These are phyloP conservation scores for Vavraia culicis DNA, from an alignment of 371 early-diverging fungal species.

Conservation along the genomic window DNA sequence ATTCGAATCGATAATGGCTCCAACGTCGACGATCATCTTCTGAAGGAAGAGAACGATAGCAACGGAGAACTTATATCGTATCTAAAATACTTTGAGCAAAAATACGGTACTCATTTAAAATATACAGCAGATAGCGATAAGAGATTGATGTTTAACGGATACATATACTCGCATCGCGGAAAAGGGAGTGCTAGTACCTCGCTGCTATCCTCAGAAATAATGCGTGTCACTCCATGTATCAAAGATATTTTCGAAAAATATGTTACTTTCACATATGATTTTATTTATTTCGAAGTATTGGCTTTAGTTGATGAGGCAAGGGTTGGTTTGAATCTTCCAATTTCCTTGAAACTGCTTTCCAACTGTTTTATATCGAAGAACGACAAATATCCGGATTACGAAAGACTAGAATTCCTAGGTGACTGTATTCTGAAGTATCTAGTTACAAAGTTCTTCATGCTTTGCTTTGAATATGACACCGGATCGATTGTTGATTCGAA, in stretches of 20 bases:
- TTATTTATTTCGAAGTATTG: slow-evolving; percentile 14
- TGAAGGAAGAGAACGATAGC: neutral
- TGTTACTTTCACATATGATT: slow-evolving; percentile 6
- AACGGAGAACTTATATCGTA: neutral
- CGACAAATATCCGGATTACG: slow-evolving; percentile 49
- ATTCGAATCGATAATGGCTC: neutral
- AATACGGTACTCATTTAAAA: slow-evolving; percentile 1
- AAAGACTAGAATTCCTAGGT: slow-evolving; percentile 73
- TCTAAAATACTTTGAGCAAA: slow-evolving; percentile 21
- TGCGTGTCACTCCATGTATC: slow-evolving; percentile 16
- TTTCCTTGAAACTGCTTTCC: neutral
- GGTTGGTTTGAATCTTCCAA: neutral
- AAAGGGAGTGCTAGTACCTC: slow-evolving; percentile 1
- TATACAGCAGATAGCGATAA: neutral
- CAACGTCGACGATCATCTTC: neutral
- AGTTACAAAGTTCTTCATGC: slow-evolving; percentile 42
- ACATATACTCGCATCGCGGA: neutral
- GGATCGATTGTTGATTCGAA: slow-evolving; percentile 15
- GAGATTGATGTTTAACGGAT: neutral
- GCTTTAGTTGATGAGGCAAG: slow-evolving; percentile 19
- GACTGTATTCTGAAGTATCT: slow-evolving; percentile 72
- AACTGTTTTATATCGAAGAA: slow-evolving; percentile 1
- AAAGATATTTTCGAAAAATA: slow-evolving; percentile 6
- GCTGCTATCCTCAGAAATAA: slow-evolving; percentile 9
- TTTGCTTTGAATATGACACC: neutral